These are phyloP conservation scores for Sungouiella thailandica DNA, from an alignment of 805 yeast genomes.

Conservation along the genomic window DNA sequence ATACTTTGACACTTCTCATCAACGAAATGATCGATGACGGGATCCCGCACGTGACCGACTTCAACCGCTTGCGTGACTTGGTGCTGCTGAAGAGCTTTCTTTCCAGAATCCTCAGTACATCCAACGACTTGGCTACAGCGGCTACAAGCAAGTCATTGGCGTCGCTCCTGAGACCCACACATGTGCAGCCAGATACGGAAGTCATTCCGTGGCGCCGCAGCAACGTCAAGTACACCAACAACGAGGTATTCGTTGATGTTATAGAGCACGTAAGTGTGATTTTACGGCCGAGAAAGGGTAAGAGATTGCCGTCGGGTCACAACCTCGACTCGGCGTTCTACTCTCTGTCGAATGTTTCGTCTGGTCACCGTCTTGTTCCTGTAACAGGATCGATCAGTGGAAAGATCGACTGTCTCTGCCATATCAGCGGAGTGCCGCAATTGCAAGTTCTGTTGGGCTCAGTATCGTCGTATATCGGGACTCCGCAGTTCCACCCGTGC, in stretches of 20 bases:
- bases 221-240: slow-evolving; percentile 65
- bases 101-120: slow-evolving; percentile 44
- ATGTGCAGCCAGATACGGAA: slow-evolving; percentile 4
- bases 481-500: slow-evolving; percentile 69
- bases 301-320: slow-evolving; percentile 9
- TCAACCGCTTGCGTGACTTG: slow-evolving; percentile 61
- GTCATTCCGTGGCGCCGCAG: slow-evolving; percentile 73
- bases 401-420: slow-evolving; percentile 54
- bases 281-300: slow-evolving; percentile 21
- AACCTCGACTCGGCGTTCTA: slow-evolving; percentile 22
- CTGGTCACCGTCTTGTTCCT: slow-evolving; percentile 28
- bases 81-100: slow-evolving; percentile 63
- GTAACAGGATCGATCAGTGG: slow-evolving; percentile 59
- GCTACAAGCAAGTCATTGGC: slow-evolving; percentile 18
- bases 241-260: slow-evolving; percentile 84
- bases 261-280: slow-evolving; percentile 60
- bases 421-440: slow-evolving; percentile 74
- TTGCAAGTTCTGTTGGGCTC: slow-evolving; percentile 51
- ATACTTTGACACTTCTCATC: slow-evolving; percentile 63
- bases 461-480: slow-evolving; percentile 43
- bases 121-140: slow-evolving; percentile 28
- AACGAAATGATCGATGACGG: slow-evolving; percentile 79
- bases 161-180: slow-evolving; percentile 11
- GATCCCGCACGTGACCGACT: slow-evolving; percentile 65
- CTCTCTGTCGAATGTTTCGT: slow-evolving; percentile 12